A percentile compares a stretch with the other conserved stretches of the same genome.
Evolutionary conservation across 495 filamentous ascomycete genomes (phyloP).

Genomic region (Cladorrhinum samala): DNA sequence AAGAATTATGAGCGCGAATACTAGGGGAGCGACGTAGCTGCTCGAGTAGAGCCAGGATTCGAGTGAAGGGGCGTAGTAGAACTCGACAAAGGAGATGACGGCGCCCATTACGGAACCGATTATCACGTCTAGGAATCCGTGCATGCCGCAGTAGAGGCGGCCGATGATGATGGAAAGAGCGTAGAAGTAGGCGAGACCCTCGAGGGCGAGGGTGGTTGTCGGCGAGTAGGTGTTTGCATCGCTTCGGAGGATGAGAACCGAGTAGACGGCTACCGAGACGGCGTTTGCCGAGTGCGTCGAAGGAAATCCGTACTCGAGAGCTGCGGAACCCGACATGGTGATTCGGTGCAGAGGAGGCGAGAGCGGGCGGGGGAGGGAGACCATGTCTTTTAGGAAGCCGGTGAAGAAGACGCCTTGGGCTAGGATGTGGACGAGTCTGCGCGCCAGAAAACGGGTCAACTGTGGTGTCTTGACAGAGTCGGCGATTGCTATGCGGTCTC

Average conservation of each 20-base stretch:
- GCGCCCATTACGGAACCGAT: slow-evolving; percentile 72
- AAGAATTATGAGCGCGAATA: slow-evolving; percentile 59
- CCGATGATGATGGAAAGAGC: slow-evolving; percentile 85
- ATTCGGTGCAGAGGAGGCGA: slow-evolving; percentile 92
- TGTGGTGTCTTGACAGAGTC: not conserved
- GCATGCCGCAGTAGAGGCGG: slow-evolving; percentile 95
- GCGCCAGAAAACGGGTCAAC: slow-evolving; percentile 9
- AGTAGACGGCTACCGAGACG: slow-evolving; percentile 87
- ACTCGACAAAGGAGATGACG: slow-evolving; percentile 59
- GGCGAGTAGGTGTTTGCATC: slow-evolving; percentile 48
- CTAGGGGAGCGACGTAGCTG: slow-evolving; percentile 50
- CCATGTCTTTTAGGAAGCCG: slow-evolving; percentile 88
- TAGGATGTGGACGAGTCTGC: slow-evolving; percentile 79
- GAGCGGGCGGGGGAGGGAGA: slow-evolving; percentile 88
- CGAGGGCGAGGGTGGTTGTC: slow-evolving; percentile 50
- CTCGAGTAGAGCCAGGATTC: slow-evolving; percentile 59
- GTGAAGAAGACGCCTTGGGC: slow-evolving; percentile 88
- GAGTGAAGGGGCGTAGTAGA: slow-evolving; percentile 58
- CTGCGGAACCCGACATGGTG: slow-evolving; percentile 91
- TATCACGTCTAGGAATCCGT: slow-evolving; percentile 87
- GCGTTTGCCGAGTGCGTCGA: slow-evolving; percentile 97
- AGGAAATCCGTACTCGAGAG: slow-evolving; percentile 94
- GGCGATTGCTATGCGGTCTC: slow-evolving; percentile 49
- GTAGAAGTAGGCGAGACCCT: slow-evolving; percentile 70
- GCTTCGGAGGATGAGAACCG: slow-evolving; percentile 56